Percentiles rank a stretch among this genome's conserved stretches.
phyloP scores from a whole-genome alignment of 352 stramenopile genomes.

The Pythium coloratum region DNA sequence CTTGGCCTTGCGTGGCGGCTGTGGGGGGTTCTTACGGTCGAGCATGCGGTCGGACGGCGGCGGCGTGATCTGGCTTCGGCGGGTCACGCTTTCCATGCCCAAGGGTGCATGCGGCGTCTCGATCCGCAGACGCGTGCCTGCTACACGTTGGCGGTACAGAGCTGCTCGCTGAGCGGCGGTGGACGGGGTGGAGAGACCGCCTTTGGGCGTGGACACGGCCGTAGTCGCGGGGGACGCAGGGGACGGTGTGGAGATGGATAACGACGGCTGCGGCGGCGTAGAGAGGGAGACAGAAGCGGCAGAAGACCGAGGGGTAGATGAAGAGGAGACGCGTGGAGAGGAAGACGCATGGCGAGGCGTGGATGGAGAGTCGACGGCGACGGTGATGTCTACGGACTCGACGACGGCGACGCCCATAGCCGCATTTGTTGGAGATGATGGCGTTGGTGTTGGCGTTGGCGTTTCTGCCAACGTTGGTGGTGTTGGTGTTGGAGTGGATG shows the following conservation, averaged over 20 bases:
- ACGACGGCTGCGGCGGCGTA: background rate
- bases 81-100: constrained; percentile 23
- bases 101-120: background rate
- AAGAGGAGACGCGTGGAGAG: background rate
- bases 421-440: background rate
- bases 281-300: background rate
- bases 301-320: background rate
- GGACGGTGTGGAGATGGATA: constrained; percentile 4
- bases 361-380: background rate
- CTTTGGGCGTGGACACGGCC: background rate
- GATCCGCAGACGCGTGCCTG: constrained; percentile 7
- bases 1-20: constrained; percentile 43
- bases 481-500: background rate
- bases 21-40: constrained; percentile 64
- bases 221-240: background rate
- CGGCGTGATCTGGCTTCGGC: constrained; percentile 49
- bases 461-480: background rate
- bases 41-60: constrained; percentile 67
- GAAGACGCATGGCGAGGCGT: constrained; percentile 4
- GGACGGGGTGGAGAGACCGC: background rate
- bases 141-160: background rate
- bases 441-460: constrained; percentile 3
- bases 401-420: background rate
- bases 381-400: constrained; percentile 14
- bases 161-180: background rate